phyloP scores from a whole-genome alignment of 2,329 filamentous ascomycete species.

The Calonectria naviculata region DNA sequence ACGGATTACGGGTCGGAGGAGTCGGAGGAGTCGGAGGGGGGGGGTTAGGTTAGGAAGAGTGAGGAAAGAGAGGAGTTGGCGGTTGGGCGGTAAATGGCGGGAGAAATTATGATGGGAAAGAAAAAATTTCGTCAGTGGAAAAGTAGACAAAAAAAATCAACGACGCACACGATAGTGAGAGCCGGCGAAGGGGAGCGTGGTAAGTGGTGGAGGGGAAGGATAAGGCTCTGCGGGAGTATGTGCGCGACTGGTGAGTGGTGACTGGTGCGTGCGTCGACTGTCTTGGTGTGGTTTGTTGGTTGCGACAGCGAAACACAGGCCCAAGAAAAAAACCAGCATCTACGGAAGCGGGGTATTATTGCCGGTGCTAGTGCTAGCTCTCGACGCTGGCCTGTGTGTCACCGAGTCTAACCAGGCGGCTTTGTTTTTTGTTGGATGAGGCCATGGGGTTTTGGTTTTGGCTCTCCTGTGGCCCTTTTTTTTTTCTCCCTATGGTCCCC shows the following conservation, averaged over 20 bases:
- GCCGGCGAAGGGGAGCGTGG: slow-evolving; percentile 29
- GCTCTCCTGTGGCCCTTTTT: no score
- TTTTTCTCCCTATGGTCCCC: not conserved
- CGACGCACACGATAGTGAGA: slow-evolving; percentile 24
- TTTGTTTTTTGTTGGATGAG: not conserved
- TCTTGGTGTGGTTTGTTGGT: slow-evolving; percentile 7
- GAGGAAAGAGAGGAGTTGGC: not conserved
- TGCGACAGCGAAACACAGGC: slow-evolving; percentile 1
- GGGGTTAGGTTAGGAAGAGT: not conserved
- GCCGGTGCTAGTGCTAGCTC: not conserved
- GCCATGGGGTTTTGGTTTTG: not conserved
- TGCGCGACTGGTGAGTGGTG: slow-evolving; percentile 7
- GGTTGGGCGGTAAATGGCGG: not conserved
- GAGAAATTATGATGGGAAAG: not conserved
- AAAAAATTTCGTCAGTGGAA: slow-evolving; percentile 5
- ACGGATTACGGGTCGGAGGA: slow-evolving; percentile 25
- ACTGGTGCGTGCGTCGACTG: not conserved
- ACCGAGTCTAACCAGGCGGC: not conserved
- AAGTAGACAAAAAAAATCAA: slow-evolving; percentile 23
- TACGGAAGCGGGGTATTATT: slow-evolving; percentile 16
- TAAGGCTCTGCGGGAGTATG: slow-evolving; percentile 25
- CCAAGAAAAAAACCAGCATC: slow-evolving; percentile 3
- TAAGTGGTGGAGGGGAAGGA: slow-evolving; percentile 10
- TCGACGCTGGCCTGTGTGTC: not conserved
- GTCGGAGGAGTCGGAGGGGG: slow-evolving; percentile 20